Base-by-base conservation (phyloP, 2,329 filamentous ascomycete species). In the Alternaria brassicae region DNA sequence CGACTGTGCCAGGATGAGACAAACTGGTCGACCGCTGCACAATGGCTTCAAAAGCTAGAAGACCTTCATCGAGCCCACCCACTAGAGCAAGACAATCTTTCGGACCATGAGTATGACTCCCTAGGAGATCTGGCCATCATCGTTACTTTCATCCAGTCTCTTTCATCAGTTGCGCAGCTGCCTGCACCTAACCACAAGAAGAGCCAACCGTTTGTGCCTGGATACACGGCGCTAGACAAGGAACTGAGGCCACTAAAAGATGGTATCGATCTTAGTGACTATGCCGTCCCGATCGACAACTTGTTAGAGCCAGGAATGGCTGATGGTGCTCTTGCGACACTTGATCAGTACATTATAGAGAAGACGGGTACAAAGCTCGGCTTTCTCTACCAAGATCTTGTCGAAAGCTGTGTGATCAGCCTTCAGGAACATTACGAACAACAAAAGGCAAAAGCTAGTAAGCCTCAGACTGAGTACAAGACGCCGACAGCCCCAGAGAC, bases 1-100 rank as follows among this genome's bases (percentile, higher is more conserved):
- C 79, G 77, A 2, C 79, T 85, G 1, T 84, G 81, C 49, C 77
- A 81, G 6, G 51, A 70, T 0, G 74, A 79, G 1, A 79, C 73
- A 0, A 78, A 66, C 6, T 71, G 76, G 7, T 21, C 67, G 0
- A 75, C 78, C 12, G 77, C 81, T 1, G 61, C 74, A 2, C 64
- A 78, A 1, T 83, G 79, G 79, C 69, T 83, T 21, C 69, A 77
- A 53, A 81, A 81, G 51, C 62, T 84, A 5, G 71, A 70, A 2
- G 70, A 77, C 2, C 69, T 83, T 1, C 76, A 83, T 56, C 58
- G 62, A 1, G 50, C 70, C 0, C 65, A 79, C 45, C 77, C 79
- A 0, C 12, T 49, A 1, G 75, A 79, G 52, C 72, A 75, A 45
- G 75, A 80, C 9, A 69, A 66, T 6, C 54, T 84, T 8, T 5